Percentiles rank a stretch among this genome's conserved stretches.
Evolutionary conservation across 2,329 filamentous ascomycete species (phyloP).

Genomic region (Fusarium sp.): DNA sequence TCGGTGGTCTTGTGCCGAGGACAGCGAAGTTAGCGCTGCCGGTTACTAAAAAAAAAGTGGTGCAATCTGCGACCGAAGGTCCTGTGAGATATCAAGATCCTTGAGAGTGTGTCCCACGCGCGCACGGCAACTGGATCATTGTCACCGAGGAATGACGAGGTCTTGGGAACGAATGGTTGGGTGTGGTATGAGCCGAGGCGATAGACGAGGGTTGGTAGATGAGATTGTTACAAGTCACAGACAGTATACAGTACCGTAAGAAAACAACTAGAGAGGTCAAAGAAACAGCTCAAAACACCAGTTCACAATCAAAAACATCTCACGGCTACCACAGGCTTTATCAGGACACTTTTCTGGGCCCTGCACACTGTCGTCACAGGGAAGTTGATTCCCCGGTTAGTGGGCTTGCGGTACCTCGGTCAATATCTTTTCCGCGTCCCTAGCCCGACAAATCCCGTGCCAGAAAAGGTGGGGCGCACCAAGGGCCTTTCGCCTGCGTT

Average conservation of each 20-base stretch:
- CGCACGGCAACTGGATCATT: slow-evolving; percentile 28
- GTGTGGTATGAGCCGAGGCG: slow-evolving; percentile 12
- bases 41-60: slow-evolving; percentile 37
- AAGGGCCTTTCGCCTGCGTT: slow-evolving; percentile 5
- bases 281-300: neutral
- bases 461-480: slow-evolving; percentile 27
- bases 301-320: neutral
- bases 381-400: neutral
- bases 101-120: slow-evolving; percentile 1
- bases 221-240: neutral
- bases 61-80: slow-evolving; percentile 5
- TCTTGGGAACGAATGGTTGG: slow-evolving; percentile 26
- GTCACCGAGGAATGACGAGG: slow-evolving; percentile 33
- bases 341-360: slow-evolving; percentile 2
- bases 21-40: slow-evolving; percentile 22
- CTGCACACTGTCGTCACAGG: slow-evolving; percentile 36
- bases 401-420: slow-evolving; percentile 28
- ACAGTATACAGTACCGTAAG: neutral
- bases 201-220: neutral
- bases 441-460: slow-evolving; percentile 47
- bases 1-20: slow-evolving; percentile 44
- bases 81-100: slow-evolving; percentile 15
- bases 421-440: slow-evolving; percentile 35
- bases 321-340: slow-evolving; percentile 26
- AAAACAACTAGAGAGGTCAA: neutral